Evolutionary conservation across 306 rosid species (phyloP).

Genomic region (Rosa rugosa): DNA sequence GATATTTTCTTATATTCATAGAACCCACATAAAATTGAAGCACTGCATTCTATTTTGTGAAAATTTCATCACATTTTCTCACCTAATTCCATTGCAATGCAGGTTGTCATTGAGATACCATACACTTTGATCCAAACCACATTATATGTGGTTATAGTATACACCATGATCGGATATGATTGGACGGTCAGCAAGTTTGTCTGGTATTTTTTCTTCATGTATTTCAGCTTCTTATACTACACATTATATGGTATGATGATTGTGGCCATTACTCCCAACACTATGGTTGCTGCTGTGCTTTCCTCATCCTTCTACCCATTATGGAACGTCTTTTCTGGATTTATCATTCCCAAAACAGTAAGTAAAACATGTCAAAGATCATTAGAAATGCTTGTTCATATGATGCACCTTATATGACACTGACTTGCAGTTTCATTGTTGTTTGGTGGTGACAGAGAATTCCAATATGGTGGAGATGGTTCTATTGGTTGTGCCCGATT

Average conservation of each 20-base stretch:
- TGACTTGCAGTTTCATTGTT: neutral
- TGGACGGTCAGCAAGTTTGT: slow-evolving; percentile 9
- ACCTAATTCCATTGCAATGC: neutral
- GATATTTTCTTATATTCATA: neutral
- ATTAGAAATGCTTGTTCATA: neutral
- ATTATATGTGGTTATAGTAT: slow-evolving; percentile 18
- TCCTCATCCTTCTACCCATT: slow-evolving; percentile 34
- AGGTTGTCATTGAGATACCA: slow-evolving; percentile 20
- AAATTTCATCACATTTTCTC: neutral
- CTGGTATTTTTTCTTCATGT: slow-evolving; percentile 20
- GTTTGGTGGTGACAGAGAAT: slow-evolving; percentile 28
- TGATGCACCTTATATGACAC: neutral
- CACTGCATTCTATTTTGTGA: neutral
- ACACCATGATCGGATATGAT: slow-evolving; percentile 25
- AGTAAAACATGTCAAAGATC: neutral
- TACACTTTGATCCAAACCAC: slow-evolving; percentile 24
- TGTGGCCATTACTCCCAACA: neutral
- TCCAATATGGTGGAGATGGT: slow-evolving; percentile 49
- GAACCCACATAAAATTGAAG: neutral
- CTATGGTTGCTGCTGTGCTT: slow-evolving; percentile 16
- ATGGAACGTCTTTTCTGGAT: slow-evolving; percentile 41
- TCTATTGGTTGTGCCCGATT: slow-evolving; percentile 36
- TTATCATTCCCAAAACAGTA: slow-evolving; percentile 38
- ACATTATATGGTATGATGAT: slow-evolving; percentile 14
- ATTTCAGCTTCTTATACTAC: slow-evolving; percentile 10